A percentile compares a stretch with the other conserved stretches of the same genome.
Conservation (phyloP, 2,329 filamentous ascomycete species). For the Akanthomyces muscarius region DNA sequence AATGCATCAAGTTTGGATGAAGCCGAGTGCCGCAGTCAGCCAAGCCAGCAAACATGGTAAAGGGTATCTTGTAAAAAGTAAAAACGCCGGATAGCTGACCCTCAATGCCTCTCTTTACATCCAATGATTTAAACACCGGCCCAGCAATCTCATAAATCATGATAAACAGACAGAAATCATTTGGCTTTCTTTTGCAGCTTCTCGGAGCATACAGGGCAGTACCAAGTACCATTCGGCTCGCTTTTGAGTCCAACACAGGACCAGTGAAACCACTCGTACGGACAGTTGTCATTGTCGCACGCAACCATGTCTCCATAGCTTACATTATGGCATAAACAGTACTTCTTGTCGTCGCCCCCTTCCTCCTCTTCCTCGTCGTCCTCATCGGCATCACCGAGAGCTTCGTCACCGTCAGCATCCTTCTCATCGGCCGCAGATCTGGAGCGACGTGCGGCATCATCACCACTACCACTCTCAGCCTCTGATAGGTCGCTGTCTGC, state of each 20-base stretch:
- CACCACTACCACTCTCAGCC: constrained; percentile 52
- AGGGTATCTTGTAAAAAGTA: constrained; percentile 7
- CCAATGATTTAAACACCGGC: not conserved
- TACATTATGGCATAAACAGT: constrained; percentile 78
- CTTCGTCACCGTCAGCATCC: constrained; percentile 47
- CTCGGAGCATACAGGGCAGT: constrained; percentile 58
- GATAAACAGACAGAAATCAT: not conserved
- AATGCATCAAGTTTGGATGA: not conserved
- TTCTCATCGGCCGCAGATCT: constrained; percentile 33
- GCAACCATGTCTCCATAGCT: constrained; percentile 87
- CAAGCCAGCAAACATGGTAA: not conserved
- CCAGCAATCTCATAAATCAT: not conserved
- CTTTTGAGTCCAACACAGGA: constrained; percentile 65
- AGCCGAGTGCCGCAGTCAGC: not conserved
- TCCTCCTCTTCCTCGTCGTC: constrained; percentile 69
- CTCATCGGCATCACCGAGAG: constrained; percentile 51
- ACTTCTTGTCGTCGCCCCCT: constrained; percentile 73
- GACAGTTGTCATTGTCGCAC: constrained; percentile 78
- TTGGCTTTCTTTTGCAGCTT: constrained; percentile 43
- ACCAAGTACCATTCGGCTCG: constrained; percentile 65
- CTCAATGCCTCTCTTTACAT: not conserved
- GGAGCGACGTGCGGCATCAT: constrained; percentile 39
- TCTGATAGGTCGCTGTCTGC: constrained; percentile 64
- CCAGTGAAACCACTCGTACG: constrained; percentile 88
- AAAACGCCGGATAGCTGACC: not conserved